A percentile compares a stretch with the other conserved stretches of the same genome.
phyloP scores from a whole-genome alignment of 305 asterid genomes.

The Andrographis paniculata region DNA sequence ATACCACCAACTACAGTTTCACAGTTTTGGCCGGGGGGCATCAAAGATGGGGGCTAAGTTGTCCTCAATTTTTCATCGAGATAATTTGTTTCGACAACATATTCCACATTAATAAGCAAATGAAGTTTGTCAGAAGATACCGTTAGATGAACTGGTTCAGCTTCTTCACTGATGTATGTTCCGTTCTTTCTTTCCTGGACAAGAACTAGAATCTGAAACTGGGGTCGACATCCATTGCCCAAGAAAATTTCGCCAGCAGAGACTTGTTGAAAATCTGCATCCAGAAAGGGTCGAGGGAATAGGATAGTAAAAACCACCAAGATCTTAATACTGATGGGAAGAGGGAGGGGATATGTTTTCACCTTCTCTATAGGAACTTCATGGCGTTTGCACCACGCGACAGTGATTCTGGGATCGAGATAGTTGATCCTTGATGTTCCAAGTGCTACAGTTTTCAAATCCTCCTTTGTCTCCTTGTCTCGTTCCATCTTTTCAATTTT shows the following conservation, averaged over 20 bases:
- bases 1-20: too few relatives aligned
- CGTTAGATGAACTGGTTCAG: constrained; percentile 1
- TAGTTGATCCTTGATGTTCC: constrained; percentile 98
- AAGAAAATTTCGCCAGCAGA: constrained; percentile 82
- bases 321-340: neutral
- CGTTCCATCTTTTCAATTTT: constrained; percentile 82
- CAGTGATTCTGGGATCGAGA: constrained; percentile 96
- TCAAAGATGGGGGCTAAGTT: neutral
- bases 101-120: constrained; percentile 1
- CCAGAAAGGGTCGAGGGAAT: neutral
- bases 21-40: too few relatives aligned
- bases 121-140: neutral
- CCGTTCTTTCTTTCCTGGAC: neutral
- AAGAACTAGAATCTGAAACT: constrained; percentile 59
- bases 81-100: neutral
- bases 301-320: neutral
- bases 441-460: constrained; percentile 84
- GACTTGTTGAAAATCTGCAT: constrained; percentile 96
- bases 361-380: constrained; percentile 99
- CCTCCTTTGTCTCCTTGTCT: constrained; percentile 80
- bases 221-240: constrained; percentile 99
- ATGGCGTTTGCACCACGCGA: constrained; percentile 98
- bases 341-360: neutral
- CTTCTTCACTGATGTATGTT: neutral
- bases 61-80: neutral